A percentile compares a stretch with the other conserved stretches of the same genome.
These are phyloP conservation scores for Penicillium sp. DNA, from an alignment of 2,329 filamentous ascomycete genomes.

Conservation along the genomic window DNA sequence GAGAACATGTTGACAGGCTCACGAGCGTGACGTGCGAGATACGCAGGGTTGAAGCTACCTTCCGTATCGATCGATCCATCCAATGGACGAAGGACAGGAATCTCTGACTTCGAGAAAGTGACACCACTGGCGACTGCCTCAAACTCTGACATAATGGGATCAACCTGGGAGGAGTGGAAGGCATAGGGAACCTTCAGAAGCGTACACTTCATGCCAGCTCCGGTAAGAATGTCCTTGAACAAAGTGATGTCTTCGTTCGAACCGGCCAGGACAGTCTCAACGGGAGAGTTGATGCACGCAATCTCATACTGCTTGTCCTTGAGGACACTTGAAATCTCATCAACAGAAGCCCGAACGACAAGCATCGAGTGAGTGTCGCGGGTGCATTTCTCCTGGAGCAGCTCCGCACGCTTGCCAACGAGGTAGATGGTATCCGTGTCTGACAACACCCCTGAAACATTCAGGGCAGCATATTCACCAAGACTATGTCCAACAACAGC, in stretches of 20 bases:
- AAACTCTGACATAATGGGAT: constrained; percentile 7
- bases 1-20: constrained; percentile 69
- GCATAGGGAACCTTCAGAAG: constrained; percentile 1
- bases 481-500: constrained; percentile 24
- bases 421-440: constrained; percentile 29
- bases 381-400: constrained; percentile 24
- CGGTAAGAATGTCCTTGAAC: neutral
- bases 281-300: constrained; percentile 5
- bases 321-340: neutral
- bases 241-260: neutral
- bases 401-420: constrained; percentile 26
- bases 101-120: neutral
- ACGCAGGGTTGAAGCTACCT: constrained; percentile 44
- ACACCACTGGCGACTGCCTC: neutral
- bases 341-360: neutral
- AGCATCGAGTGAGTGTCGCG: constrained; percentile 19
- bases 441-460: constrained; percentile 28
- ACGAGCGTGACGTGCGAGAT: constrained; percentile 65
- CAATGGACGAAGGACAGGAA: constrained; percentile 6
- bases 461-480: constrained; percentile 34
- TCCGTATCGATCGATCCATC: neutral
- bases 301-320: neutral
- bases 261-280: neutral
- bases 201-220: neutral
- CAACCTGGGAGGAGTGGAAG: constrained; percentile 9